Evolutionary conservation across 345 rosid species (phyloP), one percentile per base, ranked within the genome.

Genomic region (Psidium guajava): DNA sequence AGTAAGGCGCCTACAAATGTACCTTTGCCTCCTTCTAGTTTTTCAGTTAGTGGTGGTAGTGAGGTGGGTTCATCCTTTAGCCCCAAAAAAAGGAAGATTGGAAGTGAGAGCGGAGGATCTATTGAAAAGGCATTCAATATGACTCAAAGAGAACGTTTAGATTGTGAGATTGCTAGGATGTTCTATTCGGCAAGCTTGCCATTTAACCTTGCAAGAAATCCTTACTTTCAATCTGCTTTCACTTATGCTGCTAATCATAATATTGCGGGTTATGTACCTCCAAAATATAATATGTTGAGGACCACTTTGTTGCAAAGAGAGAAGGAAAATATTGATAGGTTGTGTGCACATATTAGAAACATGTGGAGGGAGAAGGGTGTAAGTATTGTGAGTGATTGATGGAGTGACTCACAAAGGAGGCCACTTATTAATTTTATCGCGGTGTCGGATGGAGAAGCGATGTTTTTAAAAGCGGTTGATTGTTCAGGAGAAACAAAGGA

Each of bases 171-270:
- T 59, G 8, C 32, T 27, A 59, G 64, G 7, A 59, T 59, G 4
- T 27, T 59, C 40, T 59, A 14, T 59, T n/a, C 0, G 6, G 2
- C 2, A 0, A 3, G 40, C 7, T 59, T 27, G 36, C 0, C 18
- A 0, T 59, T 59, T 59, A 59, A 27, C 4, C 10, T 59, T 2
- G 20, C 10, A 59, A 14, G 0, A 2, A 59, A 27, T 10, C 20
- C 2, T 59, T 59, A 6, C 8, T 59, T 59, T 59, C 2, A 59
- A 59, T 14, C 2, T 0, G 0, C 5, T 59, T 27, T 59, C 20
- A 27, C 5, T 27, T 0, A 13, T 27, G 1, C 40, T 9, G 2
- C 4, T 59, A n/a, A 58, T 58, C 32, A 58, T 58, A 25, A 12
- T 58, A n/a, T 11, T 58, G 16, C 2, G 8, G 0, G 64, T 1